Evolutionary conservation across 1,284 basidiomycete genomes (phyloP).

Genomic region (Phellopilus nigrolimitatus): DNA sequence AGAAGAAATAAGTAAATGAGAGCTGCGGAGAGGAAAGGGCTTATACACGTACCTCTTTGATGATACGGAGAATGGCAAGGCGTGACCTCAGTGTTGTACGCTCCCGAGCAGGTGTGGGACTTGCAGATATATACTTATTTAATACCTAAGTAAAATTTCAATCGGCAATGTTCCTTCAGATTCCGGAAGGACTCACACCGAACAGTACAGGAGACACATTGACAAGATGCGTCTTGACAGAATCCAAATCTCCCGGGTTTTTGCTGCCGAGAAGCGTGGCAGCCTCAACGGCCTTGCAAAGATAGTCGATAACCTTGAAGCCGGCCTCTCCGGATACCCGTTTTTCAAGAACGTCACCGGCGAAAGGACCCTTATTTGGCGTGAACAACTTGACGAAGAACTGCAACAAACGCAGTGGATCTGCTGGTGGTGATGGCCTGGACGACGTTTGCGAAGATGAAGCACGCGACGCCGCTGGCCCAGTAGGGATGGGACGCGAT

Average conservation of each 20-base stretch:
- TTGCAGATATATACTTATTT: background rate
- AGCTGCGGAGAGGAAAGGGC: background rate
- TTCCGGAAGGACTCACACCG: background rate
- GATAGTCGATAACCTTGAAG: background rate
- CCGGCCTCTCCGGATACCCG: background rate
- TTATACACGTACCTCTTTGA: background rate
- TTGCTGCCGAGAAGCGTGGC: background rate
- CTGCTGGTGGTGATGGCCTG: background rate
- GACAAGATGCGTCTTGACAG: background rate
- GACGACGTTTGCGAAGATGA: background rate
- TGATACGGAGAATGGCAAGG: background rate
- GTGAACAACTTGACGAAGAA: background rate
- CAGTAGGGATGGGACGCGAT: background rate
- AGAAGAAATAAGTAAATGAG: background rate
- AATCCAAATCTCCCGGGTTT: background rate
- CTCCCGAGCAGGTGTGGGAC: background rate
- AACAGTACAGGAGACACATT: background rate
- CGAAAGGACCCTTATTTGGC: background rate
- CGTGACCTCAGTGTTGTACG: background rate
- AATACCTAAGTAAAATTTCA: background rate
- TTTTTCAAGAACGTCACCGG: background rate
- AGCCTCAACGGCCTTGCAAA: background rate
- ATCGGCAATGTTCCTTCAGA: background rate
- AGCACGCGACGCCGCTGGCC: background rate
- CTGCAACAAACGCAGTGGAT: background rate